Conservation (phyloP, 164 flowering plant species). For the Berberis vulgaris region DNA sequence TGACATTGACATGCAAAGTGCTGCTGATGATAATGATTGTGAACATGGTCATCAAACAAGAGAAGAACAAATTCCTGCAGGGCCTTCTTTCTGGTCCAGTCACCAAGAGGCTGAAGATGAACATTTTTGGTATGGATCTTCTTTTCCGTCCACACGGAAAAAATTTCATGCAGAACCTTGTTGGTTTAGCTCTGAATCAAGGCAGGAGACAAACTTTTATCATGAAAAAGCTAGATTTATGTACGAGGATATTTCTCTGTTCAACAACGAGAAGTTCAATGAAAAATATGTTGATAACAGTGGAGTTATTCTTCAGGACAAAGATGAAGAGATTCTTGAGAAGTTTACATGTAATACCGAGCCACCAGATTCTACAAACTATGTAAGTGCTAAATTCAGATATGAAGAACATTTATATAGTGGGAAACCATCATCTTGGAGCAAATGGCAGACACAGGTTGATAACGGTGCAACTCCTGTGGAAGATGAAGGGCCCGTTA, state of each 20-base stretch:
- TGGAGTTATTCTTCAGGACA: neutral
- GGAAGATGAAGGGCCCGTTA: neutral
- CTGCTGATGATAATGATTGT: neutral
- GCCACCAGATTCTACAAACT: slow-evolving; percentile 5
- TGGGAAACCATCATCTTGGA: neutral
- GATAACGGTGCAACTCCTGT: neutral
- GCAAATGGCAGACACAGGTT: neutral
- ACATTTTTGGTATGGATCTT: slow-evolving; percentile 5
- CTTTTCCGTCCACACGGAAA: neutral
- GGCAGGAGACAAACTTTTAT: neutral
- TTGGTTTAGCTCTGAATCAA: slow-evolving; percentile 3
- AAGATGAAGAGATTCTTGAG: slow-evolving; percentile 9
- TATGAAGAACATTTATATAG: slow-evolving; percentile 5
- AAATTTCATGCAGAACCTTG: slow-evolving; percentile 9
- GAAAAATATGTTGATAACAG: slow-evolving; percentile 7
- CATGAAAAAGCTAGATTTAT: slow-evolving; percentile 3
- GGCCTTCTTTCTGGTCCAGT: neutral
- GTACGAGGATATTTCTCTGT: slow-evolving; percentile 4
- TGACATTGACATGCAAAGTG: slow-evolving; percentile 1
- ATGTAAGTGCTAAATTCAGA: neutral
- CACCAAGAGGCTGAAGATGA: neutral
- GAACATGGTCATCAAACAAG: neutral
- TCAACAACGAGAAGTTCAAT: neutral
- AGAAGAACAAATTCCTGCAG: neutral
- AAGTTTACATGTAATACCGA: neutral